A percentile compares a stretch with the other conserved stretches of the same genome.
phyloP scores from a whole-genome alignment of 352 stramenopile species.

The Peronospora farinosa region DNA sequence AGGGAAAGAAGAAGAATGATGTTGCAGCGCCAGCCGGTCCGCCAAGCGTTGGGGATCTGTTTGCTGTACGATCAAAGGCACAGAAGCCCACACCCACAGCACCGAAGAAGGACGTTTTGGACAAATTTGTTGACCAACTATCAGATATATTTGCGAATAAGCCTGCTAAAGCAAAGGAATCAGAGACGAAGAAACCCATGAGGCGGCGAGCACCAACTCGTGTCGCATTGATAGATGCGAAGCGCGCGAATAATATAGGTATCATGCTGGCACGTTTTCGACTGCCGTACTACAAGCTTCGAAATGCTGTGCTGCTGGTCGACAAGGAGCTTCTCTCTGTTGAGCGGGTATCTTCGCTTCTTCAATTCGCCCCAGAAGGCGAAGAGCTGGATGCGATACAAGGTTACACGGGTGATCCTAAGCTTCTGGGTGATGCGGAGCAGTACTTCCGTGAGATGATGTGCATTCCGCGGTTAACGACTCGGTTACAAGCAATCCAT shows the following conservation, averaged over 20 bases:
- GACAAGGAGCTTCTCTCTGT: slow-evolving; percentile 73
- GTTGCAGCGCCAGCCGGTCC: slow-evolving; percentile 8
- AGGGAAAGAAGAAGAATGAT: slow-evolving; percentile 19
- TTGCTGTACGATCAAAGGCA: slow-evolving; percentile 28
- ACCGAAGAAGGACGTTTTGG: slow-evolving; percentile 46
- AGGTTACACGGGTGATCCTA: slow-evolving; percentile 58
- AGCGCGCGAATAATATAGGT: slow-evolving; percentile 82
- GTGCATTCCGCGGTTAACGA: slow-evolving; percentile 49
- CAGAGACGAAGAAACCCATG: slow-evolving; percentile 39
- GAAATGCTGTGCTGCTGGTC: slow-evolving; percentile 66
- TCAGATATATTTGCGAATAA: slow-evolving; percentile 82
- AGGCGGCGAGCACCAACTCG: slow-evolving; percentile 65
- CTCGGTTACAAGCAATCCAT: slow-evolving; percentile 69
- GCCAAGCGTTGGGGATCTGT: slow-evolving; percentile 33
- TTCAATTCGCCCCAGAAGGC: slow-evolving; percentile 75
- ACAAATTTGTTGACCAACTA: slow-evolving; percentile 63
- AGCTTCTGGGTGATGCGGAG: slow-evolving; percentile 71
- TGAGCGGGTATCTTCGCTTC: slow-evolving; percentile 61
- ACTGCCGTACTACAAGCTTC: slow-evolving; percentile 74
- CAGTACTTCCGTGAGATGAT: slow-evolving; percentile 77
- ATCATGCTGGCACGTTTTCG: slow-evolving; percentile 83
- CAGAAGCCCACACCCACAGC: slow-evolving; percentile 13
- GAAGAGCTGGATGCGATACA: slow-evolving; percentile 61
- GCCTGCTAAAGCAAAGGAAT: slow-evolving; percentile 49
- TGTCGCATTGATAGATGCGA: slow-evolving; percentile 75